Base-by-base conservation (phyloP, 257 asterid species). In the Orobanche coerulescens region DNA sequence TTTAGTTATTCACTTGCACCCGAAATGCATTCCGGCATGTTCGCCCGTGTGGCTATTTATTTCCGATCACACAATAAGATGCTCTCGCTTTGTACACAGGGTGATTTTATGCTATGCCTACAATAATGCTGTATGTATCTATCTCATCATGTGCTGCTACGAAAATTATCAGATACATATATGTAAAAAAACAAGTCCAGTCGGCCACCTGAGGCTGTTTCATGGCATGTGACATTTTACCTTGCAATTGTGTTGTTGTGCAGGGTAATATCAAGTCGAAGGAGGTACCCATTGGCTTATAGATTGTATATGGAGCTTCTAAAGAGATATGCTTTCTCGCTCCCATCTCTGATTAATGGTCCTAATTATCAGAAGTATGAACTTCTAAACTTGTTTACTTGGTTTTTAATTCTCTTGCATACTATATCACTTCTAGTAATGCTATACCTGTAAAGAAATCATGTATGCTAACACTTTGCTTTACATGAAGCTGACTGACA, bases 271-370 rank as follows among this genome's bases (percentile, higher is more conserved):
- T 80, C 95, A 16, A 53, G 59, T 30, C 82, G 98, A 47, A 82
- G 84, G 75, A 74, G 68, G 82, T 73, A 88, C 54, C 97, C 95
- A 0, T 87, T 49, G 54, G 95, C 95, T 0, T 92, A 86, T 64
- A 82, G 98, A 75, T 79, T 92, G 66, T 92, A 82, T 54, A 72
- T 92, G 93, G 98, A 92, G 82, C 84, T 92, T 58, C 66, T 92
- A 15, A 92, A 75, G 69, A 66, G 90, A 81, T 84, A 92, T 39
- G 85, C 83, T 10, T 88, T 92, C 72, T 88, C 94, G 36, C 74
- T 92, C 77, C 75, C 84, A 19, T 81, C 91, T 66, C 76, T 82
- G 58, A 73, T 84, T 71, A 84, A 84, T 73, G 88, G 91, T 33
- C 95, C 97, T 39, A 80, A 84, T 58, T 84, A 92, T 76, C 79